Evolutionary conservation across 2,329 filamentous ascomycete species (phyloP), one percentile per base, ranked within the genome.

Genomic region (Paecilomyces dactylethromorphus): DNA sequence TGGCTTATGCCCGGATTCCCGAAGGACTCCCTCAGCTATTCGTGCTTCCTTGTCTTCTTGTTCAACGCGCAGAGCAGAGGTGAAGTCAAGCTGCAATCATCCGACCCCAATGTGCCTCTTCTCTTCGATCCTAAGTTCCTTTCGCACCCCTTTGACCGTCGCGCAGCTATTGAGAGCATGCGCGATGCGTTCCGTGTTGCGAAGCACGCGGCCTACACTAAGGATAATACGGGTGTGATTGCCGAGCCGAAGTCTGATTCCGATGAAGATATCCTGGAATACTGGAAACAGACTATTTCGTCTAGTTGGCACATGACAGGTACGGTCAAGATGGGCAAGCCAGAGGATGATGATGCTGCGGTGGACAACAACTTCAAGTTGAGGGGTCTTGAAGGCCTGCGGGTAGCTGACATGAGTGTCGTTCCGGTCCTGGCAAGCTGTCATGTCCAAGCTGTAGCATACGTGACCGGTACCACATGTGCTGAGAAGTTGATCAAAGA

Each of bases 231-330:
- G 0, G 67, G 66, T 0, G 69, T 73, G 53, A 62, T 83, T 21
- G 68, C 73, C 1, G 78, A 69, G 1, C 82, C 84, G 0, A 64
- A 73, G 13, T 77, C 77, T 12, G 76, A 79, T 0, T 78, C 76
- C 0, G 83, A 86, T 29, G 82, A 83, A 55, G 82, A 86, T 59
- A 72, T 87, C 12, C 60, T 77, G 51, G 74, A 76, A 15, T 74
- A 77, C 63, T 84, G 77, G 77, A 72, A 69, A 56, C 68, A 78
- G 29, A 78, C 69, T 24, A 71, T 76, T 18, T 74, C 68, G 31
- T 81, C 77, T 2, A 81, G 73, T 58, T 85, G 78, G 80, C 83
- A 82, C 67, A 84, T 79, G 79, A 82, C 76, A 0, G 81, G 82
- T 0, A 87, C 84, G 0, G 77, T 76, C 6, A 81, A 80, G 66